Evolutionary conservation across 1,284 basidiomycete genomes (phyloP).

Genomic region (Cryptococcus jaspeensis): DNA sequence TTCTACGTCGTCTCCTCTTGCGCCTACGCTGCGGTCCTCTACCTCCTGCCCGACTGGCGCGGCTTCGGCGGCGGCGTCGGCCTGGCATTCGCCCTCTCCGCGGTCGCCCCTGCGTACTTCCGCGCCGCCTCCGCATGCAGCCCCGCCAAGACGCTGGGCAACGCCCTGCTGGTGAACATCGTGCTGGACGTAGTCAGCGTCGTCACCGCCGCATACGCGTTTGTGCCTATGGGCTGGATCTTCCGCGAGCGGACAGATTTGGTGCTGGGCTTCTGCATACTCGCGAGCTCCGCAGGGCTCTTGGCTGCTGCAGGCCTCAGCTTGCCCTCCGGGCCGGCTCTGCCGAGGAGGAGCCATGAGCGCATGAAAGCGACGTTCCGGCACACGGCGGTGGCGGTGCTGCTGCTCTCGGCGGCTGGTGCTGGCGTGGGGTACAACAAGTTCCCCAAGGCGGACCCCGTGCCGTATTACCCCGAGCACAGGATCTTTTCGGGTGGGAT

Average conservation of each 20-base stretch:
- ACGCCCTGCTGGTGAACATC: conserved; percentile 64
- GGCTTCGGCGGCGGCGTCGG: conserved; percentile 71
- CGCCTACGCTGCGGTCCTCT: conserved; percentile 60
- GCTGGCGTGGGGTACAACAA: conserved; percentile 19
- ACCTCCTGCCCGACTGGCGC: conserved; percentile 66
- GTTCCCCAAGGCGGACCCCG: conserved; percentile 26
- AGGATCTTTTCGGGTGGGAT: conserved; percentile 81
- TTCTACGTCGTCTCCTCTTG: conserved; percentile 2
- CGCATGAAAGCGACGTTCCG: conserved; percentile 19
- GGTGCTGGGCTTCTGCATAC: conserved; percentile 44
- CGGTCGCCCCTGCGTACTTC: conserved; percentile 62
- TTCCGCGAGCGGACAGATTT: conserved; percentile 78
- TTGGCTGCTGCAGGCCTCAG: conserved; percentile 10
- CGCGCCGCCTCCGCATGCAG: conserved; percentile 46
- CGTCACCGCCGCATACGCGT: conserved; percentile 89
- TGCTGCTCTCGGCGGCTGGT: conserved; percentile 16
- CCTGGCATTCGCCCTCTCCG: conserved; percentile 67
- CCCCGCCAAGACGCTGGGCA: conserved; percentile 56
- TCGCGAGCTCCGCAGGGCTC: conserved; percentile 17
- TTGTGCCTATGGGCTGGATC: conserved; percentile 78
- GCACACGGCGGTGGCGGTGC: conserved; percentile 45
- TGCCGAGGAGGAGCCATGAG: conserved; percentile 16
- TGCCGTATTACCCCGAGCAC: conserved; percentile 64
- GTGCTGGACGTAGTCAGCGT: conserved; percentile 69
- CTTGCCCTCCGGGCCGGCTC: conserved; percentile 17